These are phyloP conservation scores for Immersiella caudata DNA, from an alignment of 495 filamentous ascomycete species.

Conservation along the genomic window DNA sequence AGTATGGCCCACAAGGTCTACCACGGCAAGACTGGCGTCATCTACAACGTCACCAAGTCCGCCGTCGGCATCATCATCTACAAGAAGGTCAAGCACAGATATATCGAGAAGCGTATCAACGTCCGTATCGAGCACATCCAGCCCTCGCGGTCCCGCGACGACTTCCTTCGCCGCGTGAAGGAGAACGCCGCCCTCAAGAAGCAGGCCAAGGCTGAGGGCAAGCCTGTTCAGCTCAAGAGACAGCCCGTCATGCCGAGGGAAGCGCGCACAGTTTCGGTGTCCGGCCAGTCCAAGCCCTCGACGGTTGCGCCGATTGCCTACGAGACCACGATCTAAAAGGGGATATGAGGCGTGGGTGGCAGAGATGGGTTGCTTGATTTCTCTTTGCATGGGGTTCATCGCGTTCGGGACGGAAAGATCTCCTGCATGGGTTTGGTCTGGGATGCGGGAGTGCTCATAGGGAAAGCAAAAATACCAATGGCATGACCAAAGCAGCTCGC, in stretches of 20 bases:
- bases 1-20: constrained; percentile 99
- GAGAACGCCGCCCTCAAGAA: constrained; percentile 87
- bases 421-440: constrained; percentile 43
- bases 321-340: constrained; percentile 95
- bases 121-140: constrained; percentile 96
- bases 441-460: constrained; percentile 45
- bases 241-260: constrained; percentile 79
- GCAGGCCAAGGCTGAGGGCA: constrained; percentile 87
- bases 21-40: constrained; percentile 96
- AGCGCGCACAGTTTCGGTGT: constrained; percentile 69
- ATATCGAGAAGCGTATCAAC: constrained; percentile 99
- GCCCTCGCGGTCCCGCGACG: constrained; percentile 89
- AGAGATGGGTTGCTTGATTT: constrained; percentile 40
- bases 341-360: constrained; percentile 28
- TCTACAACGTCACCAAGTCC: constrained; percentile 98
- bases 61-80: constrained; percentile 97
- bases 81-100: constrained; percentile 97
- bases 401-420: constrained; percentile 44
- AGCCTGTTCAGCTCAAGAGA: constrained; percentile 87
- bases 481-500: constrained; percentile 37
- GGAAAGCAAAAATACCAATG: constrained; percentile 45
- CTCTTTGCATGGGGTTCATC: constrained; percentile 44
- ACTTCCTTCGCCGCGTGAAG: constrained; percentile 96
- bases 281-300: constrained; percentile 78
- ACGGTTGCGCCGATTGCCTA: constrained; percentile 89